A percentile compares a stretch with the other conserved stretches of the same genome.
Evolutionary conservation across 202 grass and related monocot species (phyloP).

Genomic region (Elaeis oleifera): DNA sequence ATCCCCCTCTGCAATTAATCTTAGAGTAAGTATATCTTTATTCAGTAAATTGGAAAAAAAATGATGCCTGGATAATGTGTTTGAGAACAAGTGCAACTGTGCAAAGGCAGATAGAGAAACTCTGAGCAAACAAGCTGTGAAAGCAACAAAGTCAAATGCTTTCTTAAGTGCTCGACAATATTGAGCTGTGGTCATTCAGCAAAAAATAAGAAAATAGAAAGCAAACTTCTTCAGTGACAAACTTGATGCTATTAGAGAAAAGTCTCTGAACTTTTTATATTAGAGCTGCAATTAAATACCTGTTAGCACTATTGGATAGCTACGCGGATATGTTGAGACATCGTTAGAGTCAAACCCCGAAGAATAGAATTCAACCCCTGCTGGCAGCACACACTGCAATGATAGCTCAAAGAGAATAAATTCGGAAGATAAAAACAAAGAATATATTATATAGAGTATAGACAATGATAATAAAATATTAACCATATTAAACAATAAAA

Average conservation of each 20-base stretch:
- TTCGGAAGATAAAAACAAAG: no score
- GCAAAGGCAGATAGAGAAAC: not conserved
- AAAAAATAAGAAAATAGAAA: no score
- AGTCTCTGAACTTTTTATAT: not conserved
- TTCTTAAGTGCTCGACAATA: no score
- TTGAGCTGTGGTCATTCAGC: no score
- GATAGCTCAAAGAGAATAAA: constrained; percentile 2
- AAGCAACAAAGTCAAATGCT: no score
- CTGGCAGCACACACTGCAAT: constrained; percentile 96
- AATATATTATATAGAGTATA: no score
- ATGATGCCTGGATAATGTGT: not conserved
- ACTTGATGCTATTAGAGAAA: no score
- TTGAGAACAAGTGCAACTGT: not conserved
- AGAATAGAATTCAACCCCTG: constrained; percentile 93
- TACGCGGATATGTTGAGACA: constrained; percentile 64
- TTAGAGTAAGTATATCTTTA: not conserved
- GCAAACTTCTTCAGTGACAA: no score
- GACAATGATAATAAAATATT: no score
- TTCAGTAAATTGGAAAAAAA: not conserved
- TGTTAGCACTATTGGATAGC: constrained; percentile 98
- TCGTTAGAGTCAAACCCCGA: constrained; percentile 65
- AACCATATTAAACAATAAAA: no score
- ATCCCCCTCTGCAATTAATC: constrained; percentile 78
- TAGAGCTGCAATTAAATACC: constrained; percentile 31
- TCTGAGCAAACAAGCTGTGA: no score